These are phyloP conservation scores for Mycena epipterygia DNA, from an alignment of 768 basidiomycete species.

Conservation along the genomic window DNA sequence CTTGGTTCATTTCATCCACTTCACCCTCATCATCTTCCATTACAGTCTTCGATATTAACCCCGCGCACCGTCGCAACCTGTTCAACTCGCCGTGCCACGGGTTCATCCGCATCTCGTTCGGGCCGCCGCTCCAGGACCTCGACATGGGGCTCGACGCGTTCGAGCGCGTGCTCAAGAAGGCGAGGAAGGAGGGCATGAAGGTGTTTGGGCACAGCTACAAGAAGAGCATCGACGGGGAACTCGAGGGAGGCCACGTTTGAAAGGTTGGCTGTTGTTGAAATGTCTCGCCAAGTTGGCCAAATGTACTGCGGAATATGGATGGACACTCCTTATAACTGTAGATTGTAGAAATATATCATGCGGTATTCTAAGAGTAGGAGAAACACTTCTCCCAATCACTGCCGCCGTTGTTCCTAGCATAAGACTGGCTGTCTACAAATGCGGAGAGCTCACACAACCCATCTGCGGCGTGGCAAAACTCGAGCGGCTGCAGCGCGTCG, in stretches of 20 bases:
- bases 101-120: constrained; percentile 90
- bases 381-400: constrained; percentile 82
- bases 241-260: neutral
- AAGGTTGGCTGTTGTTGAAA: neutral
- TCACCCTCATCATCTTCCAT: no score
- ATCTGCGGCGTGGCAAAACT: constrained; percentile 65
- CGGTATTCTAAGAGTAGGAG: no score
- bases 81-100: constrained; percentile 93
- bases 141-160: constrained; percentile 93
- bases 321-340: no score
- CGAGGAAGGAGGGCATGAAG: constrained; percentile 69
- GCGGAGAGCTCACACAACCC: neutral
- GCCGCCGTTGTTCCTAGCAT: constrained; percentile 74
- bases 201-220: constrained; percentile 71
- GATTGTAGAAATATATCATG: constrained; percentile 30
- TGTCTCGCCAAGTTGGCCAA: neutral
- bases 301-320: no score
- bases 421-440: constrained; percentile 81
- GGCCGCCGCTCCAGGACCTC: constrained; percentile 83
- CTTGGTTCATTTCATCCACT: no score
- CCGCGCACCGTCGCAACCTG: constrained; percentile 86
- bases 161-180: constrained; percentile 79
- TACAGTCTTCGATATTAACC: constrained; percentile 91
- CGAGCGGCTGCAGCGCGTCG: constrained; percentile 74
- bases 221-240: constrained; percentile 60